Percentiles rank a stretch among this genome's conserved stretches.
Conservation (phyloP, 2,329 filamentous ascomycete species). For the Ophiostoma piceae region DNA sequence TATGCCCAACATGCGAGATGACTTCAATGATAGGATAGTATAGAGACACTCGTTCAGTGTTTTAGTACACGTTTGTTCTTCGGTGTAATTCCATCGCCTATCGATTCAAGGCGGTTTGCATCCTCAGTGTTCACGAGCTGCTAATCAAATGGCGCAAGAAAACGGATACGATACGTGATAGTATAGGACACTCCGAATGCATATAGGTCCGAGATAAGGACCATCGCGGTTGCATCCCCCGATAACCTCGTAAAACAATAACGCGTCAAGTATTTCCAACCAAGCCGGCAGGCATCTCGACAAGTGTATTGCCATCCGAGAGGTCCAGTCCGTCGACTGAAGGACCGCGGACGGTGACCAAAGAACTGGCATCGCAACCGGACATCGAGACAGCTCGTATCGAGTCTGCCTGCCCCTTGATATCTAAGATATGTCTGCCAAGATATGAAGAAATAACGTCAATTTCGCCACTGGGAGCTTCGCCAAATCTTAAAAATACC, state of each 20-base stretch:
- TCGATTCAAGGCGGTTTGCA: too few relatives aligned
- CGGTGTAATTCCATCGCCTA: too few relatives aligned
- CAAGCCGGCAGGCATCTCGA: not conserved
- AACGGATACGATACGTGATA: not conserved
- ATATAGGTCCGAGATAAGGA: not conserved
- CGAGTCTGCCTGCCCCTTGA: not conserved
- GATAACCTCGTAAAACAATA: not conserved
- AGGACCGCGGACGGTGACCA: not conserved
- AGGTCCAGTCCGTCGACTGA: not conserved
- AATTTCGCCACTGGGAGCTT: not conserved
- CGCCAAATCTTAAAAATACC: not conserved
- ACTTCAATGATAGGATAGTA: too few relatives aligned
- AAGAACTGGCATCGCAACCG: not conserved
- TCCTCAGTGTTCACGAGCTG: too few relatives aligned
- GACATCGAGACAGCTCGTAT: not conserved
- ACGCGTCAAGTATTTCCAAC: not conserved
- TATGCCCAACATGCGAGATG: not conserved
- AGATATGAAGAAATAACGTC: not conserved
- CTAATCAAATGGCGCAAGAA: not conserved
- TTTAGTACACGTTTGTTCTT: too few relatives aligned
- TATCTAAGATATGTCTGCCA: too few relatives aligned
- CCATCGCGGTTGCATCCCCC: not conserved
- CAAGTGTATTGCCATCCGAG: not conserved
- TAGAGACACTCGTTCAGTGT: too few relatives aligned
- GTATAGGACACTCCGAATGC: not conserved